Base-by-base conservation (phyloP, 2,329 filamentous ascomycete genomes). In the Pyrenochaeta sp. region DNA sequence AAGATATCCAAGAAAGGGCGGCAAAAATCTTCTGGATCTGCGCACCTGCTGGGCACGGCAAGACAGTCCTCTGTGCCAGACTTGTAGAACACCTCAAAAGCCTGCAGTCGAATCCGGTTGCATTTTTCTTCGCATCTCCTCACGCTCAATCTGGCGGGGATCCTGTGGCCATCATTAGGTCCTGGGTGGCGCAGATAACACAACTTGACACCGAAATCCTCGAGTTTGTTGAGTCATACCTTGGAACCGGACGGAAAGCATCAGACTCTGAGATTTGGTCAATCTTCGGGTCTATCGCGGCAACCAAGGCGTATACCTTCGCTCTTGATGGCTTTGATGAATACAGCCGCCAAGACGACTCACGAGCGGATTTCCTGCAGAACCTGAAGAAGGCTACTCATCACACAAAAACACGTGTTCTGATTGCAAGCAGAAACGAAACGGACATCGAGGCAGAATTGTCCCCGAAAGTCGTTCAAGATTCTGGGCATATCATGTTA, bases 241-340 rank as follows among this genome's bases (percentile, higher is more conserved):
- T 34, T 30, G 9, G 27, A 42, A 22, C 17, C 21, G 47, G 42
- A 8, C 36, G 32, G n/a, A 46, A 32, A 23, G 47, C 42, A 30
- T 42, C 47, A 15, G 26, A 35, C 11, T 30, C 32, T 30, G 24
- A 14, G 4, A 27, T 47, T 15, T 47, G 37, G 37, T 35, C 21
- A n/a, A 15, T 41, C 11, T 47, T 47, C 13, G 23, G 24, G 24
- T 23, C 21, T 24, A 31, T 42, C 21, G 7, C 42, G 7, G 36
- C 37, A 9, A 7, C 40, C 4, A 6, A 37, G 29, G 28, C 17
- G 0, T 67, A 54, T 3, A 42, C 35, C 0, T 57, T 72, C 5
- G 21, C 71, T 0, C 19, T 68, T 0, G 71, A 74, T 23, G 69
- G 72, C 0, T 46, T 73, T 9, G 71, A 74, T 11, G 71, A 74